Evolutionary conservation across 306 rosid genomes (phyloP), one percentile per base, ranked within the genome.

Genomic region (Cajanus cajan): DNA sequence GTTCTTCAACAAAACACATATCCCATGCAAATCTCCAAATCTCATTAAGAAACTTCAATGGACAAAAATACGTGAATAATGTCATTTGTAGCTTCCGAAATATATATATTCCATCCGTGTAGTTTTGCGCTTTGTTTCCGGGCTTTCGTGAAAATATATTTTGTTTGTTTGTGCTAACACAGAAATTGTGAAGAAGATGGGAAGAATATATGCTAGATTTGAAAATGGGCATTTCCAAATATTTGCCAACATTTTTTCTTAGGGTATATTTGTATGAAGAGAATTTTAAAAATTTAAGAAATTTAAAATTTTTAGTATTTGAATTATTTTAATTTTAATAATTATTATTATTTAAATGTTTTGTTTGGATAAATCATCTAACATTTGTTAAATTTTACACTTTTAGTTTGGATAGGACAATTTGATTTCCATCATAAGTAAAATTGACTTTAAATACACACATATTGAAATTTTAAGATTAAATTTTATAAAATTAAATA

Each of bases 201-300:
- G 48, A 48, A 67, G 93, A 88, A 90, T 85, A 85, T 88, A 70
- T 77, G 86, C 81, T 68, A 44, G 84, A 82, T 80, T 70, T 79
- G 10, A 15, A 57, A 41, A 14, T 4, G 16, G 28, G 39, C 12
- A 33, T 40, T 37, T 64, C 16, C 41, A 1, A 50, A 65, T 19
- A 15, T 82, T 69, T 58, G 31, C 48, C 4, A 64, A 18, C 48
- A 16, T 37, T 37, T 16, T 18, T 31, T 63, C 4, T 5, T 9
- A 18, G n/a, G n/a, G n/a, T n/a, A n/a, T n/a, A n/a, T n/a, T n/a
- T n/a, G n/a, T n/a, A n/a, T n/a, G n/a, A n/a, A n/a, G n/a, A n/a
- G n/a, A n/a, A n/a, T n/a, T n/a, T n/a, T n/a, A n/a, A n/a, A n/a
- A n/a, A n/a, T n/a, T n/a, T n/a, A n/a, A n/a, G n/a, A n/a, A n/a